These are phyloP conservation scores for Yamadazyma sp. DNA, from an alignment of 805 yeast species.

Conservation along the genomic window DNA sequence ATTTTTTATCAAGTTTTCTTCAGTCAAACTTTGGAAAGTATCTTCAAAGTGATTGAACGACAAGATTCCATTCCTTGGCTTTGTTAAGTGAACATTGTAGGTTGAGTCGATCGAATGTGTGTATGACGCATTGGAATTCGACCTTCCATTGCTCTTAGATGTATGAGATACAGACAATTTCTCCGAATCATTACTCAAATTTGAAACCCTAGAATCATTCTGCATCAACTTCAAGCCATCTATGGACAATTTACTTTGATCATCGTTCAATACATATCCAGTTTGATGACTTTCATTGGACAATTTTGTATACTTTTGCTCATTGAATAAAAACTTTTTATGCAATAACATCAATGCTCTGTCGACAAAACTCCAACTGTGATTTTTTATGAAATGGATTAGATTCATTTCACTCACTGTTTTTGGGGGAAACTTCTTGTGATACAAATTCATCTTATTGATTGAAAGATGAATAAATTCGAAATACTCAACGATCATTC, in stretches of 20 bases:
- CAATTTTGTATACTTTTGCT: neutral
- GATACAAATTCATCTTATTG: conserved; percentile 33
- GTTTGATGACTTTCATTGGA: neutral
- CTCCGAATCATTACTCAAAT: neutral
- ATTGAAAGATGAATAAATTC: conserved; percentile 51
- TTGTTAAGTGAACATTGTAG: conserved; percentile 16
- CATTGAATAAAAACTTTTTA: conserved; percentile 36
- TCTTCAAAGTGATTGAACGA: conserved; percentile 40
- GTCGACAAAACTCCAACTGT: conserved; percentile 55
- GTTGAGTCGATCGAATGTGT: conserved; percentile 6
- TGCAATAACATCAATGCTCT: conserved; percentile 48
- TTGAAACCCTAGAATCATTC: conserved; percentile 1
- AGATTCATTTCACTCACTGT: conserved; percentile 44
- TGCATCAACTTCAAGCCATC: neutral
- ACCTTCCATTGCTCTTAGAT: conserved; percentile 2
- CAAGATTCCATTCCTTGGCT: conserved; percentile 25
- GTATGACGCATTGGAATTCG: conserved; percentile 8
- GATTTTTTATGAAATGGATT: conserved; percentile 47
- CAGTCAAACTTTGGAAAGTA: conserved; percentile 38
- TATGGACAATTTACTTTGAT: neutral
- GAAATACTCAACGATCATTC: conserved; percentile 50
- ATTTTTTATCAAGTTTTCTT: conserved; percentile 39
- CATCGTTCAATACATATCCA: neutral
- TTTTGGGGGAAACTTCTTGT: conserved; percentile 36
- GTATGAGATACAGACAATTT: neutral